These are phyloP conservation scores for Leccinum rimulosum DNA, from an alignment of 768 basidiomycete genomes.

Conservation along the genomic window DNA sequence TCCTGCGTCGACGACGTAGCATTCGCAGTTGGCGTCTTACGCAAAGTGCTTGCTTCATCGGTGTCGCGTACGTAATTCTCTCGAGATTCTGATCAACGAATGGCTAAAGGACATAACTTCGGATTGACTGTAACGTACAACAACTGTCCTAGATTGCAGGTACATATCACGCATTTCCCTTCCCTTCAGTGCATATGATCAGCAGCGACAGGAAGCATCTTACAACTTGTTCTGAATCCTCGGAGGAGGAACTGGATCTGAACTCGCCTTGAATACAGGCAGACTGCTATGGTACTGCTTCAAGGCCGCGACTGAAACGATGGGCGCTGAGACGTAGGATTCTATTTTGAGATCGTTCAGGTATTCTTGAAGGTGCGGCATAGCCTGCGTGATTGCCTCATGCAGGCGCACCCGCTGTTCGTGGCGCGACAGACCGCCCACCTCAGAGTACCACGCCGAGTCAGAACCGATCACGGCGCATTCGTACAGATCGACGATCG, in stretches of 20 bases:
- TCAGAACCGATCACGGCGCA: slow-evolving; percentile 21
- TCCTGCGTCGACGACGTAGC: no score
- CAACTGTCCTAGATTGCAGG: no score
- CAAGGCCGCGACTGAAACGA: slow-evolving; percentile 50
- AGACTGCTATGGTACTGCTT: slow-evolving; percentile 42
- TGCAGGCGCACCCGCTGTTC: slow-evolving; percentile 49
- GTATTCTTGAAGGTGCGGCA: slow-evolving; percentile 37
- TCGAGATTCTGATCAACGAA: not conserved
- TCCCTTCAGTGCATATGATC: not conserved
- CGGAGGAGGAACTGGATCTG: slow-evolving; percentile 34
- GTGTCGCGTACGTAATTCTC: not conserved
- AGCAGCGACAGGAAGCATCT: not conserved
- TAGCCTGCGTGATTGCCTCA: slow-evolving; percentile 23
- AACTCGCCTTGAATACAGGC: slow-evolving; percentile 43
- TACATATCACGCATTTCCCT: no score
- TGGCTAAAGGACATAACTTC: not conserved
- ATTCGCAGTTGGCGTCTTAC: slow-evolving; percentile 43
- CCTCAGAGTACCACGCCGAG: slow-evolving; percentile 15
- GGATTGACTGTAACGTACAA: no score
- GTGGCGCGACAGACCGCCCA: slow-evolving; percentile 24
- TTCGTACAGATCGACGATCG: slow-evolving; percentile 56
- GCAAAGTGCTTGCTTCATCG: slow-evolving; percentile 40
- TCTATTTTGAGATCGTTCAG: slow-evolving; percentile 46
- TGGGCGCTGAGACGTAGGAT: slow-evolving; percentile 51
- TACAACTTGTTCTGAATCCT: slow-evolving; percentile 41